Evolutionary conservation across 768 basidiomycete species (phyloP).

Genomic region (Chiua virens): DNA sequence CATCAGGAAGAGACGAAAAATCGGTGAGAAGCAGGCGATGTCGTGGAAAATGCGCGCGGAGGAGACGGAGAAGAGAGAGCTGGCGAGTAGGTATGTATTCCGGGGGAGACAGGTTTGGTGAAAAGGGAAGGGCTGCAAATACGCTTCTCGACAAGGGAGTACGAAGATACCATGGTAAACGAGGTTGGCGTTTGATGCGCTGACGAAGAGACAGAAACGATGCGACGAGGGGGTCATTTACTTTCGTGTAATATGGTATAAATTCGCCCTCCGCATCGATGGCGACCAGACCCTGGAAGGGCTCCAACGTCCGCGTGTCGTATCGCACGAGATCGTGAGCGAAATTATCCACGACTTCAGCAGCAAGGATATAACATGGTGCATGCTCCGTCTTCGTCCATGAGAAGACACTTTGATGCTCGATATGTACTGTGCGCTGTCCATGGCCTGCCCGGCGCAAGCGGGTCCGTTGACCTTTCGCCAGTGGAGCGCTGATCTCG

Average conservation of each 20-base stretch:
- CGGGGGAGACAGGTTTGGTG: conserved; percentile 81
- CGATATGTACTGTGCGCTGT: conserved; percentile 54
- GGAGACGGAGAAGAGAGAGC: conserved; percentile 76
- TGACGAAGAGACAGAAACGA: conserved; percentile 74
- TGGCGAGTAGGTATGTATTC: conserved; percentile 95
- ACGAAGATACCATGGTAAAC: conserved; percentile 55
- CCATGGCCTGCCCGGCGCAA: conserved; percentile 44
- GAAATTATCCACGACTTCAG: conserved; percentile 99
- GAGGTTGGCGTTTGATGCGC: conserved; percentile 55
- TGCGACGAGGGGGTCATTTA: conserved; percentile 81
- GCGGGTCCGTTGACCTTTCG: conserved; percentile 65
- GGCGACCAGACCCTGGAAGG: conserved; percentile 81
- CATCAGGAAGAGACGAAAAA: conserved; percentile 85
- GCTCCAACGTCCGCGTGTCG: conserved; percentile 72
- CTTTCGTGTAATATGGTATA: conserved; percentile 74
- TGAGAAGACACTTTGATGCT: conserved; percentile 81
- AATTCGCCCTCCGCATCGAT: conserved; percentile 83
- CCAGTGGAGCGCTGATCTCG: conserved; percentile 85
- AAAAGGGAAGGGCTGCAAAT: conserved; percentile 78
- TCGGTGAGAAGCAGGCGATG: conserved; percentile 95
- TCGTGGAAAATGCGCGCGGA: conserved; percentile 82
- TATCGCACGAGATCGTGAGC: conserved; percentile 95
- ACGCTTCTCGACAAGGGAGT: conserved; percentile 59
- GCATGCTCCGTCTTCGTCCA: conserved; percentile 76
- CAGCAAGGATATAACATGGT: conserved; percentile 89